A percentile compares a stretch with the other conserved stretches of the same genome.
Evolutionary conservation across 805 yeast species (phyloP).

Genomic region (Spencermartinsiella europaea): DNA sequence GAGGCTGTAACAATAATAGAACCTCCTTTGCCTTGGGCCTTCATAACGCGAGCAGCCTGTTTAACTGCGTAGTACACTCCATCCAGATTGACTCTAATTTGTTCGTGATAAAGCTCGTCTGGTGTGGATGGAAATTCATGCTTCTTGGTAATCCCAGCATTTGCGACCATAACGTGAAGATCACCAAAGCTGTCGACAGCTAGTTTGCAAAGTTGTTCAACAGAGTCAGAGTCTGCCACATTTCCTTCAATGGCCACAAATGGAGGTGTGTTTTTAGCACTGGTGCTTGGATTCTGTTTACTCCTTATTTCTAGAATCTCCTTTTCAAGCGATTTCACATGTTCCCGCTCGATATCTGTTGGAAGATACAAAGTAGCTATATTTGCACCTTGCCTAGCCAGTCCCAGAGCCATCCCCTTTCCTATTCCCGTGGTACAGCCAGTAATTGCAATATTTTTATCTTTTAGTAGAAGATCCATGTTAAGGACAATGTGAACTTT

Average conservation of each 20-base stretch:
- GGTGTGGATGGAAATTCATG: constrained; percentile 39
- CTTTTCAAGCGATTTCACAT: constrained; percentile 52
- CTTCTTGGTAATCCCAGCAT: constrained; percentile 40
- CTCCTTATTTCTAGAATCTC: constrained; percentile 21
- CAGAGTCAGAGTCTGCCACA: constrained; percentile 38
- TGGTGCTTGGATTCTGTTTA: neutral
- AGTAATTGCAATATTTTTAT: constrained; percentile 34
- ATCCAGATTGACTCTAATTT: constrained; percentile 38
- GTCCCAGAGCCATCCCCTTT: constrained; percentile 39
- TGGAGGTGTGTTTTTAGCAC: constrained; percentile 8
- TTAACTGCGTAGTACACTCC: constrained; percentile 44
- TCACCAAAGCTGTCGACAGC: constrained; percentile 38
- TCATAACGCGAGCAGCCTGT: constrained; percentile 44
- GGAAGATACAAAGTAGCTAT: constrained; percentile 36
- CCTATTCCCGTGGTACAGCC: constrained; percentile 49
- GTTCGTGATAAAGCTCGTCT: constrained; percentile 33
- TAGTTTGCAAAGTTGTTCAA: constrained; percentile 20
- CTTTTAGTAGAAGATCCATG: neutral
- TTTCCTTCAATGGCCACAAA: constrained; percentile 40
- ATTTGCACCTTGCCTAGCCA: constrained; percentile 40
- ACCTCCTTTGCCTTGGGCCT: constrained; percentile 43
- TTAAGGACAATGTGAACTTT: neutral
- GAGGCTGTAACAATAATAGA: constrained; percentile 36
- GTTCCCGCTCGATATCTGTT: constrained; percentile 7
- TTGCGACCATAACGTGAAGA: constrained; percentile 39